phyloP scores from a whole-genome alignment of 495 filamentous ascomycete genomes.

The Penicillium salamii region DNA sequence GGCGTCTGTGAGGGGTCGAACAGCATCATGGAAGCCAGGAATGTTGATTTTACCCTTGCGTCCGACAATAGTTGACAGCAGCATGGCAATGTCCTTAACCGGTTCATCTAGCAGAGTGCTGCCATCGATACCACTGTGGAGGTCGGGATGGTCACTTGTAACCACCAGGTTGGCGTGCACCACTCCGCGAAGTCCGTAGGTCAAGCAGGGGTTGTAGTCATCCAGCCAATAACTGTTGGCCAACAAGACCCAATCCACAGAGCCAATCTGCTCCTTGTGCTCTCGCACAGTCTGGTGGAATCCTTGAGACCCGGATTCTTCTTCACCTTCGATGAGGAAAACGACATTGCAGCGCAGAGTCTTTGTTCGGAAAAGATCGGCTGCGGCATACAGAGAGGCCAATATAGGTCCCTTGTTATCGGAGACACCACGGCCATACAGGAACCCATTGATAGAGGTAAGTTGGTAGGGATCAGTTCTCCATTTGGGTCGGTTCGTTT shows the following conservation, averaged over 20 bases:
- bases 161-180: constrained; percentile 88
- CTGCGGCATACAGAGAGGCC: constrained; percentile 88
- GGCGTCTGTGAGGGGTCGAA: constrained; percentile 68
- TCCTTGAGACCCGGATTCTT: constrained; percentile 88
- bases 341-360: constrained; percentile 79
- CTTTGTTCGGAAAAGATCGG: constrained; percentile 77
- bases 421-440: constrained; percentile 94
- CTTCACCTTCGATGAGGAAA: constrained; percentile 95
- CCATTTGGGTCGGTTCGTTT: constrained; percentile 75
- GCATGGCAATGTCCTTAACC: constrained; percentile 79
- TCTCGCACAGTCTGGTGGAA: constrained; percentile 76
- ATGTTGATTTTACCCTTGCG: constrained; percentile 55
- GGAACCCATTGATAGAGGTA: constrained; percentile 81
- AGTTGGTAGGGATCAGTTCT: constrained; percentile 81
- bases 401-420: constrained; percentile 97
- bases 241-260: constrained; percentile 87
- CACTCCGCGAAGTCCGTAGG: constrained; percentile 92
- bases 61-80: constrained; percentile 75
- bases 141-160: constrained; percentile 79
- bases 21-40: constrained; percentile 81
- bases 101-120: constrained; percentile 85
- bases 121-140: constrained; percentile 94
- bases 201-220: constrained; percentile 90
- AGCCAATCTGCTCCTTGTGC: constrained; percentile 80
- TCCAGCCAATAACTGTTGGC: constrained; percentile 99